Conservation (phyloP, 2,329 filamentous ascomycete genomes). For the Epichloe gansuensis region DNA sequence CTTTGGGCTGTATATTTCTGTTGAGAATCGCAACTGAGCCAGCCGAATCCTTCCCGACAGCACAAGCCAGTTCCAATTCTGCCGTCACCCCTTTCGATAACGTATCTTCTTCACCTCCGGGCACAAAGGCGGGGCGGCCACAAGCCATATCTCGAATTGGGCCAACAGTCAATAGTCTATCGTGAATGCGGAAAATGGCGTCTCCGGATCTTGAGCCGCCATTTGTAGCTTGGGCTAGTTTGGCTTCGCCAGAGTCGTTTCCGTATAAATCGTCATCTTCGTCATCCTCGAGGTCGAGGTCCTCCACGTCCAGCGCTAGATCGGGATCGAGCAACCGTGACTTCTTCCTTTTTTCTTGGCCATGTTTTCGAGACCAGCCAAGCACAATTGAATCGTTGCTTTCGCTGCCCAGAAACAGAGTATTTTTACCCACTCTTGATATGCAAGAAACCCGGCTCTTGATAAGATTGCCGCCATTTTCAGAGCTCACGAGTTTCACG, state of each 20-base stretch:
- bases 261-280: slow-evolving; percentile 51
- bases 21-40: slow-evolving; percentile 66
- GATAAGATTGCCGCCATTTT: slow-evolving; percentile 51
- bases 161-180: slow-evolving; percentile 63
- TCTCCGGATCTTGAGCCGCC: slow-evolving; percentile 42
- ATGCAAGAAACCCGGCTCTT: slow-evolving; percentile 55
- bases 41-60: slow-evolving; percentile 50
- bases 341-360: slow-evolving; percentile 51
- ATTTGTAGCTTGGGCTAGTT: slow-evolving; percentile 27
- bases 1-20: slow-evolving; percentile 60
- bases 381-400: slow-evolving; percentile 69
- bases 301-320: slow-evolving; percentile 35
- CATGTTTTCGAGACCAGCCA: slow-evolving; percentile 60
- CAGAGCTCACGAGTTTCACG: slow-evolving; percentile 50
- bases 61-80: slow-evolving; percentile 46
- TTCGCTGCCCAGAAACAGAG: slow-evolving; percentile 77
- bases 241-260: slow-evolving; percentile 51
- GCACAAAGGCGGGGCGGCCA: slow-evolving; percentile 39
- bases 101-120: slow-evolving; percentile 32
- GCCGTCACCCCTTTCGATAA: slow-evolving; percentile 34
- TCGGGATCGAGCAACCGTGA: slow-evolving; percentile 44
- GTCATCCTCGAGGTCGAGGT: slow-evolving; percentile 44
- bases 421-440: slow-evolving; percentile 51
- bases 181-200: slow-evolving; percentile 63
- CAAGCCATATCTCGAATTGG: slow-evolving; percentile 66